These are phyloP conservation scores for Fusarium sp. DNA, from an alignment of 2,329 filamentous ascomycete species.

Conservation along the genomic window DNA sequence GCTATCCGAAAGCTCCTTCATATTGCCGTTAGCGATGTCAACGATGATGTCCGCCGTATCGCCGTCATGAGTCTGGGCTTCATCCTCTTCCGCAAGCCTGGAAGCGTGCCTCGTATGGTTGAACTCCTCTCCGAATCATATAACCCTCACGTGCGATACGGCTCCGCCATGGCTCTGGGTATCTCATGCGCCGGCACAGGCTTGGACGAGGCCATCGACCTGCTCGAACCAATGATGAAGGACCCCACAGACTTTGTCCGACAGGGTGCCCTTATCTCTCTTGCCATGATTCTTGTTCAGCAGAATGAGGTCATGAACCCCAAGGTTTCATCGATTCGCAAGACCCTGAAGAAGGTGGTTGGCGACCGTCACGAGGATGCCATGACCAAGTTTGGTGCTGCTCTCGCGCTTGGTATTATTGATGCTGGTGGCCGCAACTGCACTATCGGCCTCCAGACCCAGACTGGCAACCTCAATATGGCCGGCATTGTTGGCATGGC, in stretches of 20 bases:
- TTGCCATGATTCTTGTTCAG: slow-evolving; percentile 99
- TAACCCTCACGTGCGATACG: slow-evolving; percentile 97
- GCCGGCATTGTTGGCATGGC: slow-evolving; percentile 97
- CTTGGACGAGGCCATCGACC: slow-evolving; percentile 92
- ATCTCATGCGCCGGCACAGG: slow-evolving; percentile 98
- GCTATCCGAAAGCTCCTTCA: slow-evolving; percentile 95
- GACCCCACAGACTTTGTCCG: slow-evolving; percentile 98
- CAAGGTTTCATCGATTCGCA: slow-evolving; percentile 89
- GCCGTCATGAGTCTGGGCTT: slow-evolving; percentile 98
- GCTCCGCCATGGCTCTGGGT: slow-evolving; percentile 96
- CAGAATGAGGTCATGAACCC: slow-evolving; percentile 99
- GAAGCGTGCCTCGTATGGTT: slow-evolving; percentile 97
- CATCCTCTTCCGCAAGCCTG: slow-evolving; percentile 97
- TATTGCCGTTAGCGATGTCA: slow-evolving; percentile 96
- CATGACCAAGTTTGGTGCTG: slow-evolving; percentile 98
- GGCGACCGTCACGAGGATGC: slow-evolving; percentile 96
- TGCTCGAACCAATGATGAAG: slow-evolving; percentile 99
- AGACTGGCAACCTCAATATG: slow-evolving; percentile 99
- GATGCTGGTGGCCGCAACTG: slow-evolving; percentile 98
- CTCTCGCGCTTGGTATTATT: slow-evolving; percentile 93
- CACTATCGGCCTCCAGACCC: slow-evolving; percentile 96
- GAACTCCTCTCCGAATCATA: slow-evolving; percentile 98
- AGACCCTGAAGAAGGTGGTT: slow-evolving; percentile 92
- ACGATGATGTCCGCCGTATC: slow-evolving; percentile 93
- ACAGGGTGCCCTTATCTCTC: slow-evolving; percentile 91